Conservation (phyloP, 306 rosid genomes). For the Argentina anserina region DNA sequence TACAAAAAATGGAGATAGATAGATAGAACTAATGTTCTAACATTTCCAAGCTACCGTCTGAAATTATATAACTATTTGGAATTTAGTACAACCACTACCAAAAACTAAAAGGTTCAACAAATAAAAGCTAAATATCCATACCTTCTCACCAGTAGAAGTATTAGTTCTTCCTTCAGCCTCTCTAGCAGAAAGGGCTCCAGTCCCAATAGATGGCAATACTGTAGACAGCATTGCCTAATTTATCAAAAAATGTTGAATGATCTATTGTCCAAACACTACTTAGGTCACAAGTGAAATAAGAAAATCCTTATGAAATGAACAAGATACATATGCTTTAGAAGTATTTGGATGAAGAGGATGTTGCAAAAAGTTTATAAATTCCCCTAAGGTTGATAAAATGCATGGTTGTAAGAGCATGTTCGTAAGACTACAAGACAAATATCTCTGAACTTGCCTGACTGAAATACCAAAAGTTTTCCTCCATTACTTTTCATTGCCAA, state of each 20-base stretch:
- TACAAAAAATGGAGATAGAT: neutral
- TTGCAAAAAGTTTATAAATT: neutral
- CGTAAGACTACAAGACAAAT: neutral
- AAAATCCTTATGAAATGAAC: neutral
- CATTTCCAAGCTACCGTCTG: neutral
- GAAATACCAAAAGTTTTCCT: slow-evolving; percentile 91
- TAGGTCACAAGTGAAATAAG: neutral
- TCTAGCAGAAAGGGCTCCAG: slow-evolving; percentile 82
- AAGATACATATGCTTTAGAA: neutral
- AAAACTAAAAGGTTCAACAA: neutral
- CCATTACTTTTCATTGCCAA: slow-evolving; percentile 90
- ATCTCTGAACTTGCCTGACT: slow-evolving; percentile 69
- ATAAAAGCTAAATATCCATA: slow-evolving; percentile 24
- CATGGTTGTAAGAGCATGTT: neutral
- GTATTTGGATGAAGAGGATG: neutral
- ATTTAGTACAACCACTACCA: neutral
- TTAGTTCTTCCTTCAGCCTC: slow-evolving; percentile 97
- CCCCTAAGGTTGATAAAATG: neutral
- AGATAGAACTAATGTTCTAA: neutral
- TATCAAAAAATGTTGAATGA: slow-evolving; percentile 21
- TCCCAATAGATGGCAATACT: slow-evolving; percentile 93
- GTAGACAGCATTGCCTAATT: slow-evolving; percentile 30
- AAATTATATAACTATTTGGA: neutral
- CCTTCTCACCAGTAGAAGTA: slow-evolving; percentile 87
- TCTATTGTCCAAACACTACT: neutral